Percentiles rank a stretch among this genome's conserved stretches.
phyloP scores from a whole-genome alignment of 2,329 filamentous ascomycete genomes.

The Fusarium piperis region DNA sequence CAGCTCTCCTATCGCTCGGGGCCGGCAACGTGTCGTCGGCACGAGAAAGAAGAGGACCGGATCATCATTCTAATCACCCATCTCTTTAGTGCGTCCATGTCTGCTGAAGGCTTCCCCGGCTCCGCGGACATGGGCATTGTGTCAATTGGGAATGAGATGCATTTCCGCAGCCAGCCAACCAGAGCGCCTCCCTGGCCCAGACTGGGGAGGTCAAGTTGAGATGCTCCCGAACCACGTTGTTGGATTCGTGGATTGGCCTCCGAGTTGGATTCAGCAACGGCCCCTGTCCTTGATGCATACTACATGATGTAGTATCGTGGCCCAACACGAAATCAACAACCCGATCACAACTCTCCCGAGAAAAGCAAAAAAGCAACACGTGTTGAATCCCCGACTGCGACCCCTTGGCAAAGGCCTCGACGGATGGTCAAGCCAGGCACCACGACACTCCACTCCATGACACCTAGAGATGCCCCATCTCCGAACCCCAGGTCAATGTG shows the following conservation, averaged over 20 bases:
- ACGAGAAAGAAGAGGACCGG: slow-evolving; percentile 2
- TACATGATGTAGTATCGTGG: neutral
- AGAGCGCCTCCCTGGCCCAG: neutral
- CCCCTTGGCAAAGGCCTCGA: slow-evolving; percentile 12
- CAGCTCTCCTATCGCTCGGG: neutral
- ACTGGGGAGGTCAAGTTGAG: slow-evolving; percentile 13
- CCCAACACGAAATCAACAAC: slow-evolving; percentile 9
- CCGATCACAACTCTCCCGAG: neutral
- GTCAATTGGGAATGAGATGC: slow-evolving; percentile 17
- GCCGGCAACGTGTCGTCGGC: neutral
- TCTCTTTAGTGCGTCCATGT: slow-evolving; percentile 25
- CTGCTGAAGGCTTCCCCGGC: neutral
- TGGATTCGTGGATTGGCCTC: slow-evolving; percentile 20
- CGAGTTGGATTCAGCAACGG: slow-evolving; percentile 1
- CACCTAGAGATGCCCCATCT: slow-evolving; percentile 12
- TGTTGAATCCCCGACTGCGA: slow-evolving; percentile 6
- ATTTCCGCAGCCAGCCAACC: slow-evolving; percentile 19
- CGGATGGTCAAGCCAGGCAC: slow-evolving; percentile 9
- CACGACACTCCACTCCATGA: neutral
- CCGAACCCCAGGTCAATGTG: slow-evolving; percentile 20
- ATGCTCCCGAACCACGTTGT: slow-evolving; percentile 23
- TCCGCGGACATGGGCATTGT: slow-evolving; percentile 10
- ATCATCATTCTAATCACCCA: neutral
- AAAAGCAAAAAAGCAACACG: slow-evolving; percentile 10
- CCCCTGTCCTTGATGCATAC: slow-evolving; percentile 6